Base-by-base conservation (phyloP, 2,329 filamentous ascomycete genomes). In the Xylaria sp. region DNA sequence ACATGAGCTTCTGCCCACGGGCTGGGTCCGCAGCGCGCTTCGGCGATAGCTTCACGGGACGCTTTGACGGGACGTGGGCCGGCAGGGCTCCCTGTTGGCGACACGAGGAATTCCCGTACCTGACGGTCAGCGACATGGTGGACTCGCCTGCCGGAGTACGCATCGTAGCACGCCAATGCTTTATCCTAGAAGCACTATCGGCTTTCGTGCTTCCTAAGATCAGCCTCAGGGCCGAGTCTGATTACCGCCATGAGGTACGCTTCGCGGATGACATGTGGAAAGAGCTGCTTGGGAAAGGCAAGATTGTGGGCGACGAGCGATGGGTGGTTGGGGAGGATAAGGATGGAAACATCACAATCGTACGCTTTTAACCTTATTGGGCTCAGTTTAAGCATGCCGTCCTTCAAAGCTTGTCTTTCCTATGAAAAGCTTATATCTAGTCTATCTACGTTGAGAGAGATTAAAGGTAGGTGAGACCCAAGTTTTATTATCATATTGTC, bases 281-380 rank as follows among this genome's bases (percentile, higher is more conserved):
- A 23, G 80, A 86, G 74, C 75, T 91, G 40, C 78, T 87, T 55
- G 82, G 76, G 1, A 86, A 83, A 72, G 88, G 86, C 0, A 82
- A 82, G 68, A 86, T 91, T 18, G 84, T 79, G 42, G 89, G 88
- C 1, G 86, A 89, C 69, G 88, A 91, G 76, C 78, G 86, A 63
- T 90, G 88, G 83, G 62, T 91, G n/a, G 77, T 91, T 12, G 88
- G 89, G 0, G 86, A 90, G 78, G 88, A 88, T 74, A 70, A 72
- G 1, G 75, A 80, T 9, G 82, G 85, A 37, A 81, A 83, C 68
- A 76, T 91, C 54, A 86, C 87, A 0, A 78, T 91, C 64, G 79
- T 86, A 67, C 77, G 83, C 63, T 90, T 91, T 69, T 84, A 73
- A 48, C 5, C 13, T 32, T 32, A n/a, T n/a, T n/a, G 13, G 8